Percentiles rank a stretch among this genome's conserved stretches.
These are phyloP conservation scores for Cenchrus fungigraminus DNA, from an alignment of 176 grass and related monocot genomes.

Conservation along the genomic window DNA sequence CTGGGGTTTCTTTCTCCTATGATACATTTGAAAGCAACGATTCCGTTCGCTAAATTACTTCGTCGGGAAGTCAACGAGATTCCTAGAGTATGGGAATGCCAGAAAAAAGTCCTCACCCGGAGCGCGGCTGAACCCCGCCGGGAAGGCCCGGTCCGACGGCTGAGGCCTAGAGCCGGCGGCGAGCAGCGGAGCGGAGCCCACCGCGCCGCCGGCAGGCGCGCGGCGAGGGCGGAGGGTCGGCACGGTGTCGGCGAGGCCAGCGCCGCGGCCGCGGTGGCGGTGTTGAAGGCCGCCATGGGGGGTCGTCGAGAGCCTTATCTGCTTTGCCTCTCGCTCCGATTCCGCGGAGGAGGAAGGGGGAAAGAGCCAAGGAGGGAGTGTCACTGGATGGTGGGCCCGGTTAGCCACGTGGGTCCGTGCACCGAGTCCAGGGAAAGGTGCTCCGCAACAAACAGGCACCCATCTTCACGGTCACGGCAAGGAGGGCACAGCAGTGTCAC, in stretches of 20 bases:
- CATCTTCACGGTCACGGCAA: too few relatives aligned
- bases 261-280: background rate
- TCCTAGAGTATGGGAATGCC: background rate
- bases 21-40: background rate
- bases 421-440: background rate
- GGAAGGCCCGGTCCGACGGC: background rate
- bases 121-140: constrained; percentile 8
- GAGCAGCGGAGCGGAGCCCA: constrained; percentile 31
- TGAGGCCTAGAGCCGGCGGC: constrained; percentile 22
- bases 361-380: background rate
- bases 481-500: background rate
- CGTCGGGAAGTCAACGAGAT: background rate
- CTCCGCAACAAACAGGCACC: background rate
- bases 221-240: background rate
- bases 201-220: constrained; percentile 9
- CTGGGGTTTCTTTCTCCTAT: background rate
- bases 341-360: background rate
- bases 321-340: background rate
- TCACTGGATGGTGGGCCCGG: constrained; percentile 16
- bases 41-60: background rate
- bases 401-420: background rate
- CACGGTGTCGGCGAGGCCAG: constrained; percentile 23
- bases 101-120: constrained; percentile 16
- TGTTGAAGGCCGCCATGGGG: constrained; percentile 49
- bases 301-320: constrained; percentile 35